Base-by-base conservation (phyloP, 1,139 yeast species). In the Yamadazyma friedrichii region DNA sequence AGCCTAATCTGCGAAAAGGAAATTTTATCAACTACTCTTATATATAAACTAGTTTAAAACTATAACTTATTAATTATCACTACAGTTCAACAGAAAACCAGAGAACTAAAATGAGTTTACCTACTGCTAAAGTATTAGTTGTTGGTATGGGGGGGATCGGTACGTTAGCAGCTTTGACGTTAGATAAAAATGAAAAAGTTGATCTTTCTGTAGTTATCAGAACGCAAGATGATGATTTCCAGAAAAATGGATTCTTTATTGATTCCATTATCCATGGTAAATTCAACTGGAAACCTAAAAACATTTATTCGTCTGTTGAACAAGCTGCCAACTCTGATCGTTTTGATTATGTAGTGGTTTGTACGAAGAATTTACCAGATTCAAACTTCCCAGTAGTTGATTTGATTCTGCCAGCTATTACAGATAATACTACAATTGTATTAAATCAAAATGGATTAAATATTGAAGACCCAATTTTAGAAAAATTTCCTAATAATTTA, bases 351-450 rank as follows among this genome's bases (percentile, higher is more conserved):
- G 69, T 85, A 17, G 68, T 86, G 4, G 74, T 86, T 29, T 72
- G 88, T 35, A 83, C 88, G 35, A 87, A 87, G 56, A 84, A 83
- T 51, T 70, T 84, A 24, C 95, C 95, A 4, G 95, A 86, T 54
- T 70, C 70, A 0, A 49, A 58, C 6, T 62, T 79, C 2, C 67
- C 72, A 41, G 70, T 84, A 40, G 88, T 81, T 50, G 79, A 82
- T 17, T 63, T 84, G 35, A 72, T 84, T 42, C 68, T 59, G 22
- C 80, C 84, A 1, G 86, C 80, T 1, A 76, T 82, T 22, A 59
- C 70, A 9, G 52, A 64, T 4, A 67, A 61, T 4, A 73, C 88
- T 4, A 69, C 76, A 4, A 76, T 87, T 42, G 78, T 84, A 2
- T 68, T 85, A 46, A 58, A 84, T 38, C 93, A 86, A 60, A 86